Percentiles rank a stretch among this genome's conserved stretches.
phyloP scores from a whole-genome alignment of 768 basidiomycete genomes.

The Boletellus sp. region DNA sequence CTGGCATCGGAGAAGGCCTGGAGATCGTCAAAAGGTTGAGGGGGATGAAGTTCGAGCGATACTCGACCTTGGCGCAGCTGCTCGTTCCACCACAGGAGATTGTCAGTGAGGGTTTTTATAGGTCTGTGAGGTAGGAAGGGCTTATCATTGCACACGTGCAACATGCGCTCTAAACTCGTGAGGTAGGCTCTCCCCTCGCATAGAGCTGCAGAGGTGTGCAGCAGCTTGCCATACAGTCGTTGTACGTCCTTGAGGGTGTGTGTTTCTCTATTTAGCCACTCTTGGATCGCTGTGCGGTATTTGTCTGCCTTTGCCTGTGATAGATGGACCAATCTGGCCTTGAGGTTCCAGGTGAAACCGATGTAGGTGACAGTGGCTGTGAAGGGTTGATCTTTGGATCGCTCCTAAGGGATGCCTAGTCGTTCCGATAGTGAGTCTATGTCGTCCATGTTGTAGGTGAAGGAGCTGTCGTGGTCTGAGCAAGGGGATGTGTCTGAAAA shows the following conservation, averaged over 20 bases:
- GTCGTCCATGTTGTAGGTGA: background rate
- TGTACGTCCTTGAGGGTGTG: conserved; percentile 8
- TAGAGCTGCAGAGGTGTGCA: conserved; percentile 20
- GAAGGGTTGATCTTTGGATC: background rate
- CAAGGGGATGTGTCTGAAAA: background rate
- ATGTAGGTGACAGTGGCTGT: background rate
- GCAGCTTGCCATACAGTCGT: conserved; percentile 6
- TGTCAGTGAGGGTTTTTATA: fast-evolving
- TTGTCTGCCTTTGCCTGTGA: conserved; percentile 22
- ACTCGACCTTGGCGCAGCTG: background rate
- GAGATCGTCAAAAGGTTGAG: no score
- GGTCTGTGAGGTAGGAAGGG: conserved; percentile 30
- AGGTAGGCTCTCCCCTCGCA: conserved; percentile 29
- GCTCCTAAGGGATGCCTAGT: background rate
- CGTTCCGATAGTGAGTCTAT: background rate
- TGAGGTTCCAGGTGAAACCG: background rate
- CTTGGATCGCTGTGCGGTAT: conserved; percentile 3
- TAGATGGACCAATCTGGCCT: conserved; percentile 25
- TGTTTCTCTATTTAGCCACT: background rate
- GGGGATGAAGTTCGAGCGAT: no score
- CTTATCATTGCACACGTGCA: conserved; percentile 22
- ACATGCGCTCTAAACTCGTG: conserved; percentile 40
- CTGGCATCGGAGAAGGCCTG: no score
- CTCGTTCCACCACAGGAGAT: conserved; percentile 1
- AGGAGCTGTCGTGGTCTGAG: background rate